Percentiles rank a stretch among this genome's conserved stretches.
phyloP scores from a whole-genome alignment of 2,329 filamentous ascomycete genomes.

The Cladosporium sp. region DNA sequence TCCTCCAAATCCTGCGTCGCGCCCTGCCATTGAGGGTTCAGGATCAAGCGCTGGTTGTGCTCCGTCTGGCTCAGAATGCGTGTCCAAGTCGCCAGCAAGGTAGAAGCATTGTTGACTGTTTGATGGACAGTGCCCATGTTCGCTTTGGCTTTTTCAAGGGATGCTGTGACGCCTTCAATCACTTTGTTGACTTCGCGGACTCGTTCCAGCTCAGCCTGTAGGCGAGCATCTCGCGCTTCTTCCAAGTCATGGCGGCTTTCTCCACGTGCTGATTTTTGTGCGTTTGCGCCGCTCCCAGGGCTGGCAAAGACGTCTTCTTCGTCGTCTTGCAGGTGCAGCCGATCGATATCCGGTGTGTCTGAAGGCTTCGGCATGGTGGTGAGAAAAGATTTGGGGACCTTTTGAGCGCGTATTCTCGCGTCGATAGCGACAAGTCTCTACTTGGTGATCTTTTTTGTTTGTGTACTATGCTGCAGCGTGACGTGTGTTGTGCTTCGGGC shows the following conservation, averaged over 20 bases:
- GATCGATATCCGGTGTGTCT: conserved; percentile 26
- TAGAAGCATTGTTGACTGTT: conserved; percentile 83
- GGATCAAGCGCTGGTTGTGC: conserved; percentile 88
- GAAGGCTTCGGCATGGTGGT: conserved; percentile 26
- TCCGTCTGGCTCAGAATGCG: conserved; percentile 94
- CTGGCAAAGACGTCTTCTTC: conserved; percentile 57
- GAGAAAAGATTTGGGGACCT: not conserved
- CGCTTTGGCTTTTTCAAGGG: conserved; percentile 65
- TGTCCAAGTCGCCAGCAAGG: conserved; percentile 90
- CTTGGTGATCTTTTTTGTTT: conserved; percentile 18
- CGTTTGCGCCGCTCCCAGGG: conserved; percentile 40
- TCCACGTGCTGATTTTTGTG: conserved; percentile 25
- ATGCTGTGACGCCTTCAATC: conserved; percentile 72
- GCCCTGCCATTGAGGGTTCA: conserved; percentile 86
- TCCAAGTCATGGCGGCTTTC: conserved; percentile 50
- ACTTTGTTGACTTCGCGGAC: conserved; percentile 83
- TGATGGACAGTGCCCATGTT: conserved; percentile 82
- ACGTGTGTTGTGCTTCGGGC: conserved; percentile 17
- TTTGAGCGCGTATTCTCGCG: conserved; percentile 17
- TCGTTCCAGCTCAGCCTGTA: conserved; percentile 75
- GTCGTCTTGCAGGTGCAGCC: conserved; percentile 49
- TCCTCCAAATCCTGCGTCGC: conserved; percentile 82
- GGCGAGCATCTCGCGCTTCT: conserved; percentile 65
- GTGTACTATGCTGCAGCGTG: conserved; percentile 15
- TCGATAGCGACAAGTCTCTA: conserved; percentile 16